Evolutionary conservation across 352 stramenopile species (phyloP), one percentile per base, ranked within the genome.

Genomic region (Pythium dissimile): DNA sequence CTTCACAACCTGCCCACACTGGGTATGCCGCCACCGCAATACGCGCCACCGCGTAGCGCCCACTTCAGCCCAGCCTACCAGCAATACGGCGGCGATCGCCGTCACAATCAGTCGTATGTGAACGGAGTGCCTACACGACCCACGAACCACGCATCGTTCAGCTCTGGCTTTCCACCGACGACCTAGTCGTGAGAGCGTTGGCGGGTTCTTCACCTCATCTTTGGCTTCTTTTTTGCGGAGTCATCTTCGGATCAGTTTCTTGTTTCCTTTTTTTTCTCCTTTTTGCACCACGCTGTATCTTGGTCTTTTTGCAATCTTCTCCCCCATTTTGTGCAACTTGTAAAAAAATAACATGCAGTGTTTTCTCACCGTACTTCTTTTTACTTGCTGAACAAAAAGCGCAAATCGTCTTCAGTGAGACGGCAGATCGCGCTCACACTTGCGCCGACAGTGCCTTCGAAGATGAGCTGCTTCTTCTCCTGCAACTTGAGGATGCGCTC

Each of bases 401-500:
- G 77, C 35, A 98, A 55, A 45, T 98, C 94, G 62, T 98, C 93
- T 41, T 96, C 89, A 0, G 94, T 98, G n/a, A 98, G 82, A 15
- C 88, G 83, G 23, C 75, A 86, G 38, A 98, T 86, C 10, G 87
- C 84, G 15, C 75, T 86, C 23, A 86, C 80, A 61, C 93, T 97
- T 20, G 82, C 94, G 16, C 97, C 97, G 12, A 99, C 96, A 0
- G 97, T 99, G 30, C 96, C 97, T 82, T 99, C 97, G 66, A 99
- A 99, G 26, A 99, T 98, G 38, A 99, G 73, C 34, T 86, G 73
- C 65, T 95, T 95, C 67, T 95, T 95, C 57, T 96, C 80, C 54
- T 97, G 89, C 10, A 99, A 80, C 65, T 99, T 96, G 5, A 99
- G 67, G 50, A 99, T 99, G 24, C 97, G 88, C 67, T 99, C 97